These are phyloP conservation scores for Phoma sp. DNA, from an alignment of 2,329 filamentous ascomycete species.

Conservation along the genomic window DNA sequence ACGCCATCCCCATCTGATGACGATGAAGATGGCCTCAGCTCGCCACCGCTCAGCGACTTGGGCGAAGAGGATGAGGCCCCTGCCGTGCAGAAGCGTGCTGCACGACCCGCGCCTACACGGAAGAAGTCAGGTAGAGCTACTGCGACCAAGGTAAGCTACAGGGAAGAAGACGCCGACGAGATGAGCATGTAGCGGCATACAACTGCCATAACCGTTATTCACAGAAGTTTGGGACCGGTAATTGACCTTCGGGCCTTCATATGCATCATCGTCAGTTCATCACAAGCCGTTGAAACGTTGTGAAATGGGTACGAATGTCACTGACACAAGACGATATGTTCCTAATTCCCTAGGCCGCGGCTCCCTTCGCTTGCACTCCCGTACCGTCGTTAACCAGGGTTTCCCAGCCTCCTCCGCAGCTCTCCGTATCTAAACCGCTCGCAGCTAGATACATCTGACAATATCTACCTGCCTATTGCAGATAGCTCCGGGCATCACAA, in stretches of 20 bases:
- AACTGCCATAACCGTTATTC: conserved; percentile 2
- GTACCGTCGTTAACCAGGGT: conserved; percentile 16
- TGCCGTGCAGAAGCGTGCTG: conserved; percentile 32
- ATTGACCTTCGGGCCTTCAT: conserved; percentile 9
- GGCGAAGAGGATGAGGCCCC: conserved; percentile 36
- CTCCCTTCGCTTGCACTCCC: conserved; percentile 12
- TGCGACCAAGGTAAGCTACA: conserved; percentile 41
- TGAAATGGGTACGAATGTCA: conserved; percentile 7
- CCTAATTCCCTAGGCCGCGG: conserved; percentile 15
- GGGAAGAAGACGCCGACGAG: conserved; percentile 42
- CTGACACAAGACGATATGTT: conserved; percentile 9
- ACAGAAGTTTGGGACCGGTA: conserved; percentile 3
- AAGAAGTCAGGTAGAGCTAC: conserved; percentile 37
- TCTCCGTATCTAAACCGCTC: conserved; percentile 10
- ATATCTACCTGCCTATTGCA: conserved; percentile 13
- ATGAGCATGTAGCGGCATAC: conserved; percentile 25
- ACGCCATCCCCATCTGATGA: conserved; percentile 50
- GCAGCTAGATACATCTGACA: conserved; percentile 6
- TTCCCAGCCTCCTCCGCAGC: conserved; percentile 17
- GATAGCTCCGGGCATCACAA: conserved; percentile 13
- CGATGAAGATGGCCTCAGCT: conserved; percentile 41
- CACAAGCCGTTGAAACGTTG: conserved; percentile 2
- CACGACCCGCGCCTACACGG: conserved; percentile 29
- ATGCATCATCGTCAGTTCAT: conserved; percentile 1
- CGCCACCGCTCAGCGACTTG: conserved; percentile 50